Base-by-base conservation (phyloP, 169 alveolate genomes). In the Babesia bigemina region DNA sequence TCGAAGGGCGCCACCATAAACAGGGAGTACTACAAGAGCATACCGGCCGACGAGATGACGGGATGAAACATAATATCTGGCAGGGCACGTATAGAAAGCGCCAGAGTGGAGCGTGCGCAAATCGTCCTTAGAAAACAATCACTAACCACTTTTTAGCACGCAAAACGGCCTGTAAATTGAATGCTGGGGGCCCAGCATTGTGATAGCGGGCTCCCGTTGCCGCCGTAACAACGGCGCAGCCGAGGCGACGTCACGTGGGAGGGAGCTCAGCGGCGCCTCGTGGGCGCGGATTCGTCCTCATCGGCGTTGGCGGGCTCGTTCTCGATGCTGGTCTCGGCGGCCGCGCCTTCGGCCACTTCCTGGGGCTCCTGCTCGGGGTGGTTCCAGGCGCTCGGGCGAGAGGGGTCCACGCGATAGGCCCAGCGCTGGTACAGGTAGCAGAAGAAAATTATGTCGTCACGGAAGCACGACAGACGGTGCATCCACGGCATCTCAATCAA, bases 381-480 rank as follows among this genome's bases (percentile, higher is more conserved):
- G 67, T 78, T 74, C 91, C 84, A 45, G 77, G 86, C 49, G 69
- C 60, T 26, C 39, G 84, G 59, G 58, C 87, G 63, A 29, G 44
- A 55, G 33, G 85, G 87, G 76, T 90, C 94, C 47, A 86, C 92
- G 53, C 73, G 72, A 74, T 96, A 96, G 12, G 93, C 93, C 95
- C 98, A 97, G 70, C 99, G 93, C 91, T 98, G 98, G 81, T 96
- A 96, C 58, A 98, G 77, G 89, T 97, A 97, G 76, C 97, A 93
- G 55, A 97, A 73, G 92, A 98, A 98, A 49, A 98, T 97, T 11
- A 97, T 92, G 85, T 98, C 99, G 82, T 98, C 99, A 81, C 99
- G 95, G 91, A 98, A 98, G 81, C 99, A 97, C 67, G 97, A 93
- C 39, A 97, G 79, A 86, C 99, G 94, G 84, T 96, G 98, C 91